Percentiles rank a stretch among this genome's conserved stretches.
Conservation (phyloP, 352 stramenopile genomes). For the Globisporangium nodosum region DNA sequence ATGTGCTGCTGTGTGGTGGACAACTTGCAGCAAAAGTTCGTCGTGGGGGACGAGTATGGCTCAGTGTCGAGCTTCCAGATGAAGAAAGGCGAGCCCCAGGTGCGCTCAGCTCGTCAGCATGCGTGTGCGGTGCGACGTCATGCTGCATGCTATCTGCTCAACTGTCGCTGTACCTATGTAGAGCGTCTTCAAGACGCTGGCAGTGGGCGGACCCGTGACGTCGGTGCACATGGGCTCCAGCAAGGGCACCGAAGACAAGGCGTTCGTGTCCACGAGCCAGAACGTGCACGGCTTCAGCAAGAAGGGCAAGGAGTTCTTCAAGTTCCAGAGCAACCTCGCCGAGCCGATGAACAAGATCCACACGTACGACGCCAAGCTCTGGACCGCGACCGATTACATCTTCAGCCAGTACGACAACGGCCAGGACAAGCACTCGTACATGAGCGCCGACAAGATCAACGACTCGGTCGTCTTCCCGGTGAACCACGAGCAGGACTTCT, state of each 20-base stretch:
- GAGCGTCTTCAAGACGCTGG: constrained; percentile 63
- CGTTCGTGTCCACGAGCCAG: constrained; percentile 63
- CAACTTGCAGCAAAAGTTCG: constrained; percentile 73
- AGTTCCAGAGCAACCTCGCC: constrained; percentile 81
- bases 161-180: constrained; percentile 5
- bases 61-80: constrained; percentile 80
- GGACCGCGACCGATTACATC: constrained; percentile 70
- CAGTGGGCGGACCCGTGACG: constrained; percentile 46
- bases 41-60: constrained; percentile 80
- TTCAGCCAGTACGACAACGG: constrained; percentile 82
- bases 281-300: constrained; percentile 73
- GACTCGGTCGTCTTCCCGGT: constrained; percentile 58
- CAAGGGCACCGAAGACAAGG: constrained; percentile 70
- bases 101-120: constrained; percentile 7
- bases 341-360: constrained; percentile 75
- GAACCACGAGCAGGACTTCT: constrained; percentile 58
- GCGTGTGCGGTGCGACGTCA: too few relatives aligned
- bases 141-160: neutral
- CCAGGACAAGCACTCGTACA: constrained; percentile 72
- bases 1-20: neutral
- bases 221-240: constrained; percentile 67
- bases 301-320: constrained; percentile 86
- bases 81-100: constrained; percentile 75
- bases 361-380: constrained; percentile 64
- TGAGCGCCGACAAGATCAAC: constrained; percentile 77